Base-by-base conservation (phyloP, 2,329 filamentous ascomycete genomes). In the Chalaropsis thielavioides region DNA sequence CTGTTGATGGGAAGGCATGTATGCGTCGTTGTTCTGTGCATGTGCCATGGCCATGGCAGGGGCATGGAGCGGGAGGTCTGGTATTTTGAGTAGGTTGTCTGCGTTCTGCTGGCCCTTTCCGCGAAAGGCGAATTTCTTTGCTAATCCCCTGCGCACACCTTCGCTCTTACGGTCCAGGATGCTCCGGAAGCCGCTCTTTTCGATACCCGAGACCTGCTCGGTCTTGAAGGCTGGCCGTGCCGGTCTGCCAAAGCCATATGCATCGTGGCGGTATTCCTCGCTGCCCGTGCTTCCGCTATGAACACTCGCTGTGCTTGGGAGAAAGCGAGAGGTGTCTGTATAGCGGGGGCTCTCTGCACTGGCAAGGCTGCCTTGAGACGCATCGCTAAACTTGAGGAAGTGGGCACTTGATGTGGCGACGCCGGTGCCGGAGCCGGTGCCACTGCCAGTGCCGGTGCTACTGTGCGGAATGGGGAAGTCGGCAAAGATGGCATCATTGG, bases 151-250 rank as follows among this genome's bases (percentile, higher is more conserved):
- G 44, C 81, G 75, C 22, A 83, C 77, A 27, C 75, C 77, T n/a
- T 82, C 80, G 69, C 81, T 83, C 69, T 76, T 81, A 72, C 79
- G 81, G 68, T 84, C 81, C 60, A 83, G 73, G 24, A 75, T 76
- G 56, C 73, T 78, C 58, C 81, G 75, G 61, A 84, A 73, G 0
- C 79, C 79, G 1, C 80, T 83, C 69, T 79, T 80, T 69, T 83
- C 81, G 61, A 83, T 82, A 6, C 77, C 79, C 0, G 79, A 80
- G 0, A 79, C 75, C 51, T 82, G 79, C 35, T 81, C 79, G 0
- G 77, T 77, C 70, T 75, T 77, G 68, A 79, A 71, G 10, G 75
- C 75, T 0, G 77, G 75, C 49, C 76, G 76, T 62, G 78, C 73
- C 0, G 74, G 73, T 11, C 77, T 74, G 2, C 74, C 75, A 61